Evolutionary conservation across 306 rosid genomes (phyloP).

Genomic region (Gleditsia sinensis): DNA sequence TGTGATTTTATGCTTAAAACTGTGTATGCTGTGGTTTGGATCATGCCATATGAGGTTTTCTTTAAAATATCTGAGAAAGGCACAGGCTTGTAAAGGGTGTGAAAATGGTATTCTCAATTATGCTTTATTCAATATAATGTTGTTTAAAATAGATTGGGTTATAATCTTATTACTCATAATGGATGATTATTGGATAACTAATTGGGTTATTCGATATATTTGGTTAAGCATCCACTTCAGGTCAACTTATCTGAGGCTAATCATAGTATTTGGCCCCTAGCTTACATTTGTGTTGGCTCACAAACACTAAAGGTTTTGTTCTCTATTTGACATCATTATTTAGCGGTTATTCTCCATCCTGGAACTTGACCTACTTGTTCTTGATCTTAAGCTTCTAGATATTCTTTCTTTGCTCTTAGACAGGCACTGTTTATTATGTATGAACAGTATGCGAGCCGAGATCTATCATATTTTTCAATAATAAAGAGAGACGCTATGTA

Average conservation of each 20-base stretch:
- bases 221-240: not conserved
- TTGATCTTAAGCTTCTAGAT: slow-evolving; percentile 11
- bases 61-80: too few species aligned
- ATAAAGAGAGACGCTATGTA: not conserved
- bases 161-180: not conserved
- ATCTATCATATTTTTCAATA: not conserved
- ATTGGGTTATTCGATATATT: too few species aligned
- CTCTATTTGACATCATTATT: not conserved
- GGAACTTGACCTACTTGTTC: slow-evolving; percentile 13
- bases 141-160: not conserved
- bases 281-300: not conserved
- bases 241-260: not conserved
- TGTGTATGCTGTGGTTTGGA: not conserved
- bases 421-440: not conserved
- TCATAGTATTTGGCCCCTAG: not conserved
- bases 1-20: not conserved
- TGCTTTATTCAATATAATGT: not conserved
- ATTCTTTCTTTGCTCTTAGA: slow-evolving; percentile 20
- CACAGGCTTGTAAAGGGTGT: too few species aligned
- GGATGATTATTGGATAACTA: too few species aligned
- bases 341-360: not conserved
- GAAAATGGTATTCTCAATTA: too few species aligned
- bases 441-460: not conserved
- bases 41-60: too few species aligned
- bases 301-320: not conserved